Conservation (phyloP, 2,329 filamentous ascomycete species). For the Fusarium setosum region DNA sequence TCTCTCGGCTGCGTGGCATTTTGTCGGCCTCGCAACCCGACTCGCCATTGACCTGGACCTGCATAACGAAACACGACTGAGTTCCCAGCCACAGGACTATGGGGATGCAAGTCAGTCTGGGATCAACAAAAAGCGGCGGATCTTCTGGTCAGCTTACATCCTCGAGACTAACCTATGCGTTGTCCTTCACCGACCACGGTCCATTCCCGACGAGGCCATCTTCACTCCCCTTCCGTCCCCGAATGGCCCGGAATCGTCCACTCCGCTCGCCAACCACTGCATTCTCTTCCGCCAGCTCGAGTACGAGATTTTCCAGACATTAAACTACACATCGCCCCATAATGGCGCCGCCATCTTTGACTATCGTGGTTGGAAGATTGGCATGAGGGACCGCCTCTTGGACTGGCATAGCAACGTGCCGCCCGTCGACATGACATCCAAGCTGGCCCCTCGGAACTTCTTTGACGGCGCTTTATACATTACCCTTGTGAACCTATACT, state of each 20-base stretch:
- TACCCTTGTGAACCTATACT: slow-evolving; percentile 31
- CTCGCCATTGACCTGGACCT: slow-evolving; percentile 27
- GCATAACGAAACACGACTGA: background rate
- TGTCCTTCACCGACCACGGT: slow-evolving; percentile 20
- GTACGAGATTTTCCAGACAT: slow-evolving; percentile 39
- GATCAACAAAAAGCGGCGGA: slow-evolving; percentile 1
- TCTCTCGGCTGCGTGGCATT: slow-evolving; percentile 29
- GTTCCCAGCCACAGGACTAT: background rate
- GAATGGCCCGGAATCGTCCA: slow-evolving; percentile 4
- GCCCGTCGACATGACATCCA: slow-evolving; percentile 8
- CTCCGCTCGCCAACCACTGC: slow-evolving; percentile 30
- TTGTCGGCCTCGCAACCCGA: slow-evolving; percentile 28
- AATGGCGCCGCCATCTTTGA: slow-evolving; percentile 30
- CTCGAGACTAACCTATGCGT: slow-evolving; percentile 32
- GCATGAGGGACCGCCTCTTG: slow-evolving; percentile 27
- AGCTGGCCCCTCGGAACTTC: slow-evolving; percentile 37
- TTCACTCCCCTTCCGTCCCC: slow-evolving; percentile 15
- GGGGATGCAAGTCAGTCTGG: background rate
- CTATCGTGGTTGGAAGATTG: slow-evolving; percentile 27
- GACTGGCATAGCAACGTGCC: slow-evolving; percentile 33
- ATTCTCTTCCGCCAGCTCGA: slow-evolving; percentile 35
- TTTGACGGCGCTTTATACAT: slow-evolving; percentile 35
- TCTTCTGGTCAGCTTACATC: slow-evolving; percentile 31
- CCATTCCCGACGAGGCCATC: slow-evolving; percentile 31
- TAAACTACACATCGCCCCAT: slow-evolving; percentile 20